Conservation (phyloP, 768 basidiomycete genomes). For the Rhizopogon rudus region DNA sequence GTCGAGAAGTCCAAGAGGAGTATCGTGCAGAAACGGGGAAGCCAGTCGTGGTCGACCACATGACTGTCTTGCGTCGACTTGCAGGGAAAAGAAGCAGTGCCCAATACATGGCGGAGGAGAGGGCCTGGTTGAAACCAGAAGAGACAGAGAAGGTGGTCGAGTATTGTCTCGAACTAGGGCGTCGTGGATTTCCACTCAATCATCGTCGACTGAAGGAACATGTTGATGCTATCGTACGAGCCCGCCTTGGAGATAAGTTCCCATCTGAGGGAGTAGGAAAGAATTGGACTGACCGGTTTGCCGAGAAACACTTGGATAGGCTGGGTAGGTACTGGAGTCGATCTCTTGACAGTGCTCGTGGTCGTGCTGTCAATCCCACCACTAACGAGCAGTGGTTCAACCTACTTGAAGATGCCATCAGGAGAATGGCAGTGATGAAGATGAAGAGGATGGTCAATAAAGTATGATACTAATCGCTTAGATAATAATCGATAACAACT, state of each 20-base stretch:
- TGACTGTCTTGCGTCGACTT: slow-evolving; percentile 18
- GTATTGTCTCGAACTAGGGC: slow-evolving; percentile 14
- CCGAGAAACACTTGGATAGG: slow-evolving; percentile 20
- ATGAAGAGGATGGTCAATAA: too few relatives aligned
- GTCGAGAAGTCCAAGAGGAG: slow-evolving; percentile 12
- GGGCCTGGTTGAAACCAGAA: slow-evolving; percentile 11
- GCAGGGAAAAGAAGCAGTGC: slow-evolving; percentile 21
- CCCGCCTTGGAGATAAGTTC: slow-evolving; percentile 24
- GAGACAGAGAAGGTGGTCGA: slow-evolving; percentile 2
- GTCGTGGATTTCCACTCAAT: slow-evolving; percentile 24
- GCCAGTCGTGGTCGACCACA: background rate
- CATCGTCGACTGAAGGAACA: slow-evolving; percentile 17
- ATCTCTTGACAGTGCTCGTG: slow-evolving; percentile 23
- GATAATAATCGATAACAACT: too few relatives aligned
- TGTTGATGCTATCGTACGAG: slow-evolving; percentile 22
- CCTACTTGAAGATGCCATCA: too few relatives aligned
- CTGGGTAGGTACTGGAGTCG: slow-evolving; percentile 27
- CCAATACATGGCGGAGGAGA: slow-evolving; percentile 17
- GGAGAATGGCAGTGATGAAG: too few relatives aligned
- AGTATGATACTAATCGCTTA: too few relatives aligned
- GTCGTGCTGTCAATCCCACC: too few relatives aligned
- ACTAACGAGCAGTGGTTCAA: too few relatives aligned
- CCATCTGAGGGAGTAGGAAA: slow-evolving; percentile 28
- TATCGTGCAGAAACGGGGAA: background rate
- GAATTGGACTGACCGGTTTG: slow-evolving; percentile 30